Evolutionary conservation across 208 protist species (phyloP).

Genomic region (Crithidia sp.): DNA sequence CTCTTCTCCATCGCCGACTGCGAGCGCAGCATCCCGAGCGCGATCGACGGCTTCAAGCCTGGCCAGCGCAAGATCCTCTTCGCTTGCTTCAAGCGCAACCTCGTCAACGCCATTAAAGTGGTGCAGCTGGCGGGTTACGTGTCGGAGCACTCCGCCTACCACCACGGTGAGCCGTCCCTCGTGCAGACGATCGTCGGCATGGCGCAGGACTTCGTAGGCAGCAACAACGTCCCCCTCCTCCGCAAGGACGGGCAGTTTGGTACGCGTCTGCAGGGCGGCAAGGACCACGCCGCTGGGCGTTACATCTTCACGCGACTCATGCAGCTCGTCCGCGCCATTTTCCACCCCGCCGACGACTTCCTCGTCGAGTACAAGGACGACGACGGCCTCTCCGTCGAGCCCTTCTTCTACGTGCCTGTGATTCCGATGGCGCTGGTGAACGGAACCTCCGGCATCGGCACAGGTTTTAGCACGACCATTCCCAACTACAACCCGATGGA

Average conservation of each 20-base stretch:
- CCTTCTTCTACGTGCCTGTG: constrained; percentile 98
- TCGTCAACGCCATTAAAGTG: constrained; percentile 99
- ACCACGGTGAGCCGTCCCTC: constrained; percentile 99
- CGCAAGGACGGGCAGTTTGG: constrained; percentile 99
- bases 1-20: constrained; percentile 98
- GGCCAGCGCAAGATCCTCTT: constrained; percentile 99
- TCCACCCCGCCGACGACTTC: constrained; percentile 97
- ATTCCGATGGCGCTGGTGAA: constrained; percentile 99
- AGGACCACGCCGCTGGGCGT: constrained; percentile 98
- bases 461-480: constrained; percentile 98
- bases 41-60: constrained; percentile 99
- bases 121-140: constrained; percentile 99
- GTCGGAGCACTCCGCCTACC: constrained; percentile 99
- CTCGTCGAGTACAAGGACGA: constrained; percentile 98
- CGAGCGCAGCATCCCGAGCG: constrained; percentile 93
- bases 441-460: constrained; percentile 99
- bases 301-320: constrained; percentile 99
- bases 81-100: constrained; percentile 99
- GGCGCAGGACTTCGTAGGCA: constrained; percentile 98
- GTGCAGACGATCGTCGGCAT: constrained; percentile 98
- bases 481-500: constrained; percentile 99
- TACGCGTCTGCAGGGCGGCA: constrained; percentile 97
- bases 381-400: constrained; percentile 99
- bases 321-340: constrained; percentile 94
- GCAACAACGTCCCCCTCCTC: constrained; percentile 99